phyloP scores from a whole-genome alignment of 2,329 filamentous ascomycete species.

The Aspergillus brasiliensis region DNA sequence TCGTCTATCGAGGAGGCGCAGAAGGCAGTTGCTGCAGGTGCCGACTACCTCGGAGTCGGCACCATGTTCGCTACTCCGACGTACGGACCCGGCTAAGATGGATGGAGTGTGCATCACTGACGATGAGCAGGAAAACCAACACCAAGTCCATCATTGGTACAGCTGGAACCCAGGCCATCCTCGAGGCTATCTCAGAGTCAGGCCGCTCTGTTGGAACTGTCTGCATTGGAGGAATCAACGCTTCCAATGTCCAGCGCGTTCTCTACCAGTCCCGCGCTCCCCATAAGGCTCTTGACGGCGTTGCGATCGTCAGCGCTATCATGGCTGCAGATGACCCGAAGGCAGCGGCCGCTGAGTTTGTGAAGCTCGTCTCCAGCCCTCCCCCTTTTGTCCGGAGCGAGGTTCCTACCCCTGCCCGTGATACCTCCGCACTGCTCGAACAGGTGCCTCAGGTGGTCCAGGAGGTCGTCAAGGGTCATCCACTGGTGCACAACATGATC shows the following conservation, averaged over 20 bases:
- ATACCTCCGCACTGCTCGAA: constrained; percentile 33
- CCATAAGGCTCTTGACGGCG: constrained; percentile 69
- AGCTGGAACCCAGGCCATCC: constrained; percentile 67
- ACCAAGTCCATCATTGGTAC: constrained; percentile 80
- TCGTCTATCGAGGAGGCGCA: constrained; percentile 72
- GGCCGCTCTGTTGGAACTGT: constrained; percentile 57
- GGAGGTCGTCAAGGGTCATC: constrained; percentile 63
- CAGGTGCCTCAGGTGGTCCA: constrained; percentile 55
- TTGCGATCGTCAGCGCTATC: constrained; percentile 89
- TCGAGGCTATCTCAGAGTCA: constrained; percentile 59
- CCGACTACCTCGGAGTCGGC: constrained; percentile 88
- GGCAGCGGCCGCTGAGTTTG: constrained; percentile 62
- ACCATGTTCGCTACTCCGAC: constrained; percentile 85
- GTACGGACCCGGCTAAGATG: constrained; percentile 47
- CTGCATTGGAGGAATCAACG: constrained; percentile 87
- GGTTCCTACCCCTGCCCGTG: constrained; percentile 29
- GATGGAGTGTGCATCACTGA: constrained; percentile 8
- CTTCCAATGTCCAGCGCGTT: constrained; percentile 71
- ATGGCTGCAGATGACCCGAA: constrained; percentile 71
- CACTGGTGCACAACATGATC: constrained; percentile 94
- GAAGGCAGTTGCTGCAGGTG: constrained; percentile 71
- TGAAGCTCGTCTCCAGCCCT: constrained; percentile 53
- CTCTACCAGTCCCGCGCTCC: constrained; percentile 66
- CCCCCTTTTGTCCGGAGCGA: constrained; percentile 37
- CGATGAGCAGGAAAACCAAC: constrained; percentile 69